Evolutionary conservation across 306 rosid genomes (phyloP).

Genomic region (Gynostemma pentaphyllum): DNA sequence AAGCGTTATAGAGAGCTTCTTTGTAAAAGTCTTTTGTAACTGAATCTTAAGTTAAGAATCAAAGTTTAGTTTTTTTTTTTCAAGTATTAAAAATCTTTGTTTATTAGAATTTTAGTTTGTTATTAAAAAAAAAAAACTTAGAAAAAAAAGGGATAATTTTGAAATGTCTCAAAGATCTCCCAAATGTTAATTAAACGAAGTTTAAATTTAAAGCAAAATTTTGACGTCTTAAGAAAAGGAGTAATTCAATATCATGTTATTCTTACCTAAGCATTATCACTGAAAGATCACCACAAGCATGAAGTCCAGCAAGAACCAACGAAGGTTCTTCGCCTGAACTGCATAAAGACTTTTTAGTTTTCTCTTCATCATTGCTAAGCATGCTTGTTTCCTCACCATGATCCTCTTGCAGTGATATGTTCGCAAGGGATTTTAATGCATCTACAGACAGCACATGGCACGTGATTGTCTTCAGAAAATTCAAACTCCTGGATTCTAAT

Average conservation of each 20-base stretch:
- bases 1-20: too few species aligned
- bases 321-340: constrained; percentile 25
- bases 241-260: not conserved
- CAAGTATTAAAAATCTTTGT: too few species aligned
- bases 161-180: not conserved
- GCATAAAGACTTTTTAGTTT: constrained; percentile 14
- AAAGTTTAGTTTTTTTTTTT: too few species aligned
- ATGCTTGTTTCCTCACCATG: constrained; percentile 16
- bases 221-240: not conserved
- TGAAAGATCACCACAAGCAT: constrained; percentile 97
- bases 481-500: constrained; percentile 45
- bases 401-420: constrained; percentile 27
- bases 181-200: not conserved
- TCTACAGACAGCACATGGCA: constrained; percentile 60
- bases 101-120: not conserved
- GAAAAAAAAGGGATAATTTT: not conserved
- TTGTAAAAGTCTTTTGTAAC: too few species aligned
- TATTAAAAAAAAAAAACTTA: too few species aligned
- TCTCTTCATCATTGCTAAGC: constrained; percentile 21
- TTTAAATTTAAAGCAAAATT: not conserved
- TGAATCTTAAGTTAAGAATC: too few species aligned
- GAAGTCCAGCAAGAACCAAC: constrained; percentile 85
- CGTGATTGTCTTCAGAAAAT: constrained; percentile 72
- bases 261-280: constrained; percentile 81
- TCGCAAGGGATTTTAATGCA: constrained; percentile 50